A percentile compares a stretch with the other conserved stretches of the same genome.
Conservation (phyloP, 148 eudicot species). For the Chenopodium quinoa region DNA sequence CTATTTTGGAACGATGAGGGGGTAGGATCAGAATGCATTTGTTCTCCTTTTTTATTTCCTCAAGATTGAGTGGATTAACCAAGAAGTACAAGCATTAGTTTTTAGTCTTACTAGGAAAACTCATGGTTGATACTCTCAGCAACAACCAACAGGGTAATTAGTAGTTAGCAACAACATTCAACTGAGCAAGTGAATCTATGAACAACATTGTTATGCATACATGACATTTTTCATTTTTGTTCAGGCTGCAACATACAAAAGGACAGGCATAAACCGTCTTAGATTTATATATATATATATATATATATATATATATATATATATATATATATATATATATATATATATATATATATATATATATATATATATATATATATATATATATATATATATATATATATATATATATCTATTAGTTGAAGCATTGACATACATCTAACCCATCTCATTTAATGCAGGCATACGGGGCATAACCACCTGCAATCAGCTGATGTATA, state of each 20-base stretch:
- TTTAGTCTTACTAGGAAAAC: neutral
- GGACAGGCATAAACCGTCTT: neutral
- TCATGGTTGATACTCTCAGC: neutral
- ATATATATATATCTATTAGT: neutral
- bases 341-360: no score
- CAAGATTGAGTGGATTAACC: no score
- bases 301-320: neutral
- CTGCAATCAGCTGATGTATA: constrained; percentile 7
- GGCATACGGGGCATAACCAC: neutral
- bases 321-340: neutral
- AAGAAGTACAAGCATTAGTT: no score
- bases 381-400: neutral
- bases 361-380: no score
- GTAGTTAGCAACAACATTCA: neutral
- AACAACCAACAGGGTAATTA: neutral
- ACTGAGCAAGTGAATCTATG: neutral
- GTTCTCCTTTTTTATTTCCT: neutral
- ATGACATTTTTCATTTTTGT: neutral
- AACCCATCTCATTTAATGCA: neutral
- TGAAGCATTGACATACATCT: neutral
- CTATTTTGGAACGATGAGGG: no score
- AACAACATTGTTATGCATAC: neutral
- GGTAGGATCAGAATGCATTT: neutral
- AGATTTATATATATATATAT: neutral
- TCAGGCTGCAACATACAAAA: neutral